phyloP scores from a whole-genome alignment of 805 yeast genomes.

The Hanseniaspora valbyensis region DNA sequence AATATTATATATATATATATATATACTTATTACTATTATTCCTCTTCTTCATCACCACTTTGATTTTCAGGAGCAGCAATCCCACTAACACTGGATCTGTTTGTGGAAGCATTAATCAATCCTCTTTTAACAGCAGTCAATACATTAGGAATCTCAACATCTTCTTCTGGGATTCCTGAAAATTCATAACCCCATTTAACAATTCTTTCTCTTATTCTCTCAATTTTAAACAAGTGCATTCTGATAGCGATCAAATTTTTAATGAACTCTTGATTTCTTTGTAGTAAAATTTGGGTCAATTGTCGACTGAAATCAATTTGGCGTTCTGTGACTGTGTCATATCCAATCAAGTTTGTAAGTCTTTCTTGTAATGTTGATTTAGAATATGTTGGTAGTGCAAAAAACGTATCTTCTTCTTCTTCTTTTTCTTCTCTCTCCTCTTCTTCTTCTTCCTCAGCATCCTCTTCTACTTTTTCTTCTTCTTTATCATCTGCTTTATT shows the following conservation, averaged over 20 bases:
- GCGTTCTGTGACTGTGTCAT: conserved; percentile 42
- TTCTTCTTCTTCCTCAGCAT: too few relatives aligned
- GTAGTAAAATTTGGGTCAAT: conserved; percentile 64
- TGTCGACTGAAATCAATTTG: conserved; percentile 63
- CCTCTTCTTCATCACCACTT: conserved; percentile 17
- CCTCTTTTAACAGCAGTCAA: conserved; percentile 30
- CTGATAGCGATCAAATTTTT: conserved; percentile 66
- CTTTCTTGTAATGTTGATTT: conserved; percentile 16
- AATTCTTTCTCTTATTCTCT: conserved; percentile 57
- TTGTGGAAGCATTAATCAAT: conserved; percentile 29
- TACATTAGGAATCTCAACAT: conserved; percentile 31
- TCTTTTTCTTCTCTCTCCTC: conserved; percentile 18
- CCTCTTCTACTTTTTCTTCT: too few relatives aligned
- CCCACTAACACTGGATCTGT: conserved; percentile 28
- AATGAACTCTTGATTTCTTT: conserved; percentile 77
- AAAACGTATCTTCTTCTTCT: conserved; percentile 47
- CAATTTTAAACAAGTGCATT: conserved; percentile 66
- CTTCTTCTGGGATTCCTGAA: conserved; percentile 49
- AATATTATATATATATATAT: too few relatives aligned
- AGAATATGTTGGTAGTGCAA: conserved; percentile 44
- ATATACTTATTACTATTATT: background rate
- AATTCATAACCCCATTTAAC: conserved; percentile 79
- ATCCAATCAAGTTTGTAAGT: conserved; percentile 30
- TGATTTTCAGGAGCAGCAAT: conserved; percentile 20
- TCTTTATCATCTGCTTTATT: too few relatives aligned